Evolutionary conservation across 2,329 filamentous ascomycete genomes (phyloP).

Genomic region (Microsporum ferrugineum): DNA sequence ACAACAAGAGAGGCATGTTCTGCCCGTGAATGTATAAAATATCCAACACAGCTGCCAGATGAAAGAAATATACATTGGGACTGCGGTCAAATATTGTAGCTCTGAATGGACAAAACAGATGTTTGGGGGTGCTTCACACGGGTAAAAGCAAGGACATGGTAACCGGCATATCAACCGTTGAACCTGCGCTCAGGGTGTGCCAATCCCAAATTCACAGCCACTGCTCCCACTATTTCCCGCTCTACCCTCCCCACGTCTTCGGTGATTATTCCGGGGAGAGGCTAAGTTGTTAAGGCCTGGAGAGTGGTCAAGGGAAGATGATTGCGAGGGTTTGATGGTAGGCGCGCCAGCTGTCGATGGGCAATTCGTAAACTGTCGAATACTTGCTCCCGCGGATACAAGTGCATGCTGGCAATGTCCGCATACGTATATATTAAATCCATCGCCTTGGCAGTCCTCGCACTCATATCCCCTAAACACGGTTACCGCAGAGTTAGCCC

Average conservation of each 20-base stretch:
- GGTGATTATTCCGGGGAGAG: background rate
- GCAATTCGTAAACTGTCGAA: background rate
- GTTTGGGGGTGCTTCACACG: too few relatives aligned
- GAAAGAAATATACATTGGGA: background rate
- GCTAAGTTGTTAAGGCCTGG: background rate
- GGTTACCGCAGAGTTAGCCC: background rate
- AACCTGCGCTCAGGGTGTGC: background rate
- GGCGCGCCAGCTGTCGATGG: background rate
- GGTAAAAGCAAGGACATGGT: too few relatives aligned
- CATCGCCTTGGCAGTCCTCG: constrained; percentile 10
- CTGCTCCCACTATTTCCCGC: background rate
- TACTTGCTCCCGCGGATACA: background rate
- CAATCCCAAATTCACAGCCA: background rate
- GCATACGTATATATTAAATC: constrained; percentile 8
- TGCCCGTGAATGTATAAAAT: background rate
- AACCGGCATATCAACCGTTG: background rate
- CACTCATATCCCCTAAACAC: constrained; percentile 5
- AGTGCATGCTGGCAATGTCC: constrained; percentile 4
- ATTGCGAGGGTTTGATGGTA: background rate
- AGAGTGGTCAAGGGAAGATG: background rate
- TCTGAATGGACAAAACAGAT: too few relatives aligned
- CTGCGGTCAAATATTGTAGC: too few relatives aligned
- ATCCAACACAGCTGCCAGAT: background rate
- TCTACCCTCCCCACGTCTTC: background rate
- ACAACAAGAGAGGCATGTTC: background rate